phyloP scores from a whole-genome alignment of 73 alveolate genomes.

The Paramecium sonneborni region DNA sequence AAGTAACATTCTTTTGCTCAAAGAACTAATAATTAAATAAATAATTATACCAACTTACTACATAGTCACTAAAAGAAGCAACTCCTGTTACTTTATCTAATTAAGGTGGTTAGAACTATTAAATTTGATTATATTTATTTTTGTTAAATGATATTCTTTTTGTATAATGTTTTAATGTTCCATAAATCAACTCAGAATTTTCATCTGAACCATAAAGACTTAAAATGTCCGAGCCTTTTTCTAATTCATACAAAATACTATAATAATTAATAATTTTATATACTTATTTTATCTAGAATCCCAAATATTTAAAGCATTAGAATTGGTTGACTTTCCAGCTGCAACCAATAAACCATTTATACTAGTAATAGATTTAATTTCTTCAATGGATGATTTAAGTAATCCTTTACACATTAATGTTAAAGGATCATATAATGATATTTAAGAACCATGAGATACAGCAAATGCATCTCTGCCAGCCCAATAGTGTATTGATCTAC shows the following conservation, averaged over 20 bases:
- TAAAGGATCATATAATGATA: slow-evolving; percentile 19
- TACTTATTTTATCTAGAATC: slow-evolving; percentile 1
- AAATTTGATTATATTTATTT: background rate
- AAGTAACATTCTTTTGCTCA: background rate
- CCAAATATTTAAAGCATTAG: slow-evolving; percentile 27
- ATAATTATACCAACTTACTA: slow-evolving; percentile 6
- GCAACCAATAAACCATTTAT: background rate
- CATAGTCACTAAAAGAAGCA: background rate
- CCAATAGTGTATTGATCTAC: slow-evolving; percentile 36
- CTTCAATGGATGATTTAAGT: background rate
- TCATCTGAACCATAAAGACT: background rate
- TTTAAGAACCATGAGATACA: slow-evolving; percentile 1
- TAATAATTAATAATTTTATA: background rate
- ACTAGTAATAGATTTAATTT: background rate
- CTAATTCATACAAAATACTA: slow-evolving; percentile 22
- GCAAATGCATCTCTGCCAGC: background rate
- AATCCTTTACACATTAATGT: background rate
- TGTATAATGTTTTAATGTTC: background rate
- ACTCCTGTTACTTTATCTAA: slow-evolving; percentile 50
- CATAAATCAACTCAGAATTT: background rate
- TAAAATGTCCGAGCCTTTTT: slow-evolving; percentile 6
- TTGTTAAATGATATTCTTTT: background rate
- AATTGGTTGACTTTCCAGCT: slow-evolving; percentile 19
- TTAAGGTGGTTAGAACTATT: slow-evolving; percentile 36
- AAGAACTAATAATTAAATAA: background rate